phyloP scores from a whole-genome alignment of 2,329 filamentous ascomycete genomes.

The Gremmenia infestans region DNA sequence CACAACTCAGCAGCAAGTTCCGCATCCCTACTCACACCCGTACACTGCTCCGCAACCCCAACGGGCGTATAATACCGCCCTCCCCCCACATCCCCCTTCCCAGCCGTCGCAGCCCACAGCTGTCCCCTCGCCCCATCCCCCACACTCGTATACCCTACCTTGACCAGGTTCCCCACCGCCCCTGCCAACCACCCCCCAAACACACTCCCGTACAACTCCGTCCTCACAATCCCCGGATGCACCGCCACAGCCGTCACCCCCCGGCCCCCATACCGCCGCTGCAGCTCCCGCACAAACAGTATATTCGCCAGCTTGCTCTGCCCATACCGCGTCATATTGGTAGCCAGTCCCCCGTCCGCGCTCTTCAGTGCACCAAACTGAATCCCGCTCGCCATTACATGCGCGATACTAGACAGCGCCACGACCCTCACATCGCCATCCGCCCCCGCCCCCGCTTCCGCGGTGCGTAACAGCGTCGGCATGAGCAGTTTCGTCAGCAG shows the following conservation, averaged over 20 bases:
- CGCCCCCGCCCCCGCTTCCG: conserved; percentile 6
- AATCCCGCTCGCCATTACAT: conserved; percentile 19
- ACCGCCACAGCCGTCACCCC: conserved; percentile 34
- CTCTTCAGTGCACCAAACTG: conserved; percentile 31
- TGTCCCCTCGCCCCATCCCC: conserved; percentile 36
- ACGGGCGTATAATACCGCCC: conserved; percentile 35
- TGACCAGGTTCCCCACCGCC: not conserved
- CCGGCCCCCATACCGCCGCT: conserved; percentile 31
- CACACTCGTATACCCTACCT: conserved; percentile 11
- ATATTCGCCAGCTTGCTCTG: conserved; percentile 46
- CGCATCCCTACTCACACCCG: conserved; percentile 16
- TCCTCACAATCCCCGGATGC: conserved; percentile 37
- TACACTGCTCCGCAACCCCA: conserved; percentile 25
- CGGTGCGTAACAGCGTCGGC: conserved; percentile 29
- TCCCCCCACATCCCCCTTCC: conserved; percentile 23
- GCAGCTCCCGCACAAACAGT: conserved; percentile 38
- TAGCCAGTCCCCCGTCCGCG: conserved; percentile 9
- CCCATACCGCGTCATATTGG: conserved; percentile 32
- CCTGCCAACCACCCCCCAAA: not conserved
- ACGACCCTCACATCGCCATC: conserved; percentile 22
- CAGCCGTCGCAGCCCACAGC: conserved; percentile 36
- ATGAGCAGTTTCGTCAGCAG: conserved; percentile 37
- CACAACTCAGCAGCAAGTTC: conserved; percentile 31
- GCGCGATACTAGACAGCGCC: conserved; percentile 3
- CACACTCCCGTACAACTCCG: not conserved